Conservation (phyloP, 176 grass and related monocot genomes). For the Phoenix roebelenii region DNA sequence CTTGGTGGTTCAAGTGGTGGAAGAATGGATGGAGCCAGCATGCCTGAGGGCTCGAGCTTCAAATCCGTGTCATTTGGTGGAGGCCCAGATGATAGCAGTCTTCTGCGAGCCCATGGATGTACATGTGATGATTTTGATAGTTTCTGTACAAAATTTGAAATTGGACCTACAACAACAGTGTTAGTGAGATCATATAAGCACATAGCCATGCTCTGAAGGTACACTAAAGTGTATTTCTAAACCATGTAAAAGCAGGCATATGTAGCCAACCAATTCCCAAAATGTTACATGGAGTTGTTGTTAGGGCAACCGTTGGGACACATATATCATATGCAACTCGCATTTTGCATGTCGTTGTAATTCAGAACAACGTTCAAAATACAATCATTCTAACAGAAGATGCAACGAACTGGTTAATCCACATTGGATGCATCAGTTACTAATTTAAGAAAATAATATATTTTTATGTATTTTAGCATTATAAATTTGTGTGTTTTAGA, state of each 20-base stretch:
- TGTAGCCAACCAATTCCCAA: neutral
- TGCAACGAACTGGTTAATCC: too few relatives aligned
- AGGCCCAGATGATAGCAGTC: constrained; percentile 34
- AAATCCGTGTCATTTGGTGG: constrained; percentile 21
- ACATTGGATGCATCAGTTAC: too few relatives aligned
- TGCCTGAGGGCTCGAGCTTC: constrained; percentile 23
- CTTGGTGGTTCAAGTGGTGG: constrained; percentile 10
- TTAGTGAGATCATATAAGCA: neutral
- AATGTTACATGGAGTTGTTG: neutral
- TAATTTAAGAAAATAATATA: too few relatives aligned
- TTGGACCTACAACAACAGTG: neutral
- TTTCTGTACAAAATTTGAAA: constrained; percentile 27
- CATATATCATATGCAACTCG: too few relatives aligned
- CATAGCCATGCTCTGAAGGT: neutral
- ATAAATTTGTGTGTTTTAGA: too few relatives aligned
- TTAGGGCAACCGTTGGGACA: neutral
- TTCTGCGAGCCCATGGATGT: constrained; percentile 38
- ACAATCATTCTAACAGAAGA: too few relatives aligned
- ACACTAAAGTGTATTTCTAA: neutral
- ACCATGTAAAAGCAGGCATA: neutral
- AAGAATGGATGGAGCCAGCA: constrained; percentile 22
- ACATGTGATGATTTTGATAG: constrained; percentile 32
- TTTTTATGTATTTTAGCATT: too few relatives aligned
- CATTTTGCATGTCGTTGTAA: neutral
- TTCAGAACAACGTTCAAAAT: too few relatives aligned